These are phyloP conservation scores for Boletus tylopilopsis DNA, from an alignment of 768 basidiomycete genomes.

Conservation along the genomic window DNA sequence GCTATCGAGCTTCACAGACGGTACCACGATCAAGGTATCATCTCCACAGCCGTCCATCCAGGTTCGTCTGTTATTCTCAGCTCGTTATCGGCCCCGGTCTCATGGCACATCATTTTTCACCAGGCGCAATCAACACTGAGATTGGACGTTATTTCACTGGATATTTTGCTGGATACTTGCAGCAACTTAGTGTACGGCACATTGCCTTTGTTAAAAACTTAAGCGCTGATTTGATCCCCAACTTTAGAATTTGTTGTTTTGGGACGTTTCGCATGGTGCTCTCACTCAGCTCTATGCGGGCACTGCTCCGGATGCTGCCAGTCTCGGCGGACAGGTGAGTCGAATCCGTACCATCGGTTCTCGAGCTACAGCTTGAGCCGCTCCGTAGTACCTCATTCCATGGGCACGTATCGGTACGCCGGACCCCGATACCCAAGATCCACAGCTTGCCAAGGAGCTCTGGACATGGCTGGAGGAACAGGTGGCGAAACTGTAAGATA, in stretches of 20 bases:
- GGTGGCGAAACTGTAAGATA: background rate
- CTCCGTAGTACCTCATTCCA: constrained; percentile 5
- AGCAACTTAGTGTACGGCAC: constrained; percentile 1
- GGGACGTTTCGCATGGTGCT: constrained; percentile 2
- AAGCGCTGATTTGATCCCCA: background rate
- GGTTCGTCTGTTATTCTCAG: constrained; percentile 21
- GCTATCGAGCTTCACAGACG: constrained; percentile 44
- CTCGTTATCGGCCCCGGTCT: background rate
- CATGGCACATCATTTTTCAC: background rate
- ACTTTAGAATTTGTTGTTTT: background rate
- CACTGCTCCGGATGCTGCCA: constrained; percentile 2
- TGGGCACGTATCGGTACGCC: constrained; percentile 3
- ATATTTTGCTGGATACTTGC: background rate
- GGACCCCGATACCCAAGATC: constrained; percentile 2
- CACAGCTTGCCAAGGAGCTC: constrained; percentile 9
- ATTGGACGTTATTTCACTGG: background rate
- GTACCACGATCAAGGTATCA: constrained; percentile 42
- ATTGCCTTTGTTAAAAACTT: no score
- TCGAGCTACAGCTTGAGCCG: background rate
- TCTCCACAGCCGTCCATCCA: constrained; percentile 43
- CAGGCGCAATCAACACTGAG: constrained; percentile 4
- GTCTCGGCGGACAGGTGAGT: constrained; percentile 6
- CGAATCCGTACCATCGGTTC: background rate
- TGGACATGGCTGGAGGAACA: constrained; percentile 13
- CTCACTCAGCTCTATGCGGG: constrained; percentile 11